Conservation (phyloP, 352 stramenopile species). For the Achlya hypogyna region DNA sequence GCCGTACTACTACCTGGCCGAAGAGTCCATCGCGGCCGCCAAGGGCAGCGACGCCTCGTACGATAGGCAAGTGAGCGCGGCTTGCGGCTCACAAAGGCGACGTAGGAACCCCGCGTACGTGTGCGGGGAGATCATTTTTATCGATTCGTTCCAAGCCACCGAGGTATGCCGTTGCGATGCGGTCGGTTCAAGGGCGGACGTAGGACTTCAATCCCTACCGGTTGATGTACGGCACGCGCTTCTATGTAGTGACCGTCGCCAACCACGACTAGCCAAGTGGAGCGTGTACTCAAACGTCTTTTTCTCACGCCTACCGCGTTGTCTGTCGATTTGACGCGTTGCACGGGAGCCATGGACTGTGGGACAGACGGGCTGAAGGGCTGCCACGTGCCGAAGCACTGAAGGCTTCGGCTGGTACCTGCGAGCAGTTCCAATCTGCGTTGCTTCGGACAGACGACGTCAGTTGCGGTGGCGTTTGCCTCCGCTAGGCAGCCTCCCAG, state of each 20-base stretch:
- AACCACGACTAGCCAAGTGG: slow-evolving; percentile 34
- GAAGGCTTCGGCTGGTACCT: no score
- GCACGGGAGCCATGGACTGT: no score
- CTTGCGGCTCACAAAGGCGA: neutral
- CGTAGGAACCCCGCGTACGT: slow-evolving; percentile 54
- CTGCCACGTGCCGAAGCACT: no score
- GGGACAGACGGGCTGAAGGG: no score
- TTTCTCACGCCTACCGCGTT: no score
- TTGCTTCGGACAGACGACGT: no score
- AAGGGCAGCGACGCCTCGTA: slow-evolving; percentile 39
- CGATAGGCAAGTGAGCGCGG: neutral
- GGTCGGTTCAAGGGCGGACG: neutral
- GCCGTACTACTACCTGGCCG: slow-evolving; percentile 70
- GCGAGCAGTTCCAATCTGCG: no score
- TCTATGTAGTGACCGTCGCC: slow-evolving; percentile 68
- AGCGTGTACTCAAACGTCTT: no score
- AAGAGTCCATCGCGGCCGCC: slow-evolving; percentile 67
- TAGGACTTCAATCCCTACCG: slow-evolving; percentile 81
- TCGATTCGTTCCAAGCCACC: slow-evolving; percentile 70
- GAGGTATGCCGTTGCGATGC: slow-evolving; percentile 36
- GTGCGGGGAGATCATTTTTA: slow-evolving; percentile 76
- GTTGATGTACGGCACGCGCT: slow-evolving; percentile 59
- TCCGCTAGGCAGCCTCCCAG: no score
- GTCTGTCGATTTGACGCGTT: no score
- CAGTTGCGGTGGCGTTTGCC: no score